Base-by-base conservation (phyloP, 306 rosid genomes). In the Citrullus colocynthis region DNA sequence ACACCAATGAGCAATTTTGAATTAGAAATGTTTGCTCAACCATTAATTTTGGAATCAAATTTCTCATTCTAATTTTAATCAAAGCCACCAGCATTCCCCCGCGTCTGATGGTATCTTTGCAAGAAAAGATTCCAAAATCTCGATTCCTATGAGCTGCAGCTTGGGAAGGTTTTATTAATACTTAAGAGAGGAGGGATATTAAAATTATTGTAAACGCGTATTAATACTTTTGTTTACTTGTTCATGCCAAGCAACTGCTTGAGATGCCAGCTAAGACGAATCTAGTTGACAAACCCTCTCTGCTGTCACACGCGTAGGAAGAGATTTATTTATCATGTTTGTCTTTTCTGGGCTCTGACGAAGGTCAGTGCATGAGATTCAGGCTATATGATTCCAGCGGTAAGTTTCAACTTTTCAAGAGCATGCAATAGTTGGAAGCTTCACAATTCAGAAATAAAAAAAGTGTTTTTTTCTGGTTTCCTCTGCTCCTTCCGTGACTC, bases 401-500 rank as follows among this genome's bases (percentile, higher is more conserved):
- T 52, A 18, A 66, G 9, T 18, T 66, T 67, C 74, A 18, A 66
- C 17, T 18, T 24, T 67, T 67, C 18, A 42, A 41, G 17, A 6
- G 5, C 74, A 42, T 67, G 55, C 55, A 20, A 67, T 67, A 11
- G n/a, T 12, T 14, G 74, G 74, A 67, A 67, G 74, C 36, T 67
- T 67, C 74, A 42, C 18, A 41, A 67, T 42, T 67, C 74, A 67
- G 74, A 20, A 67, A n/a, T 41, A 5, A 66, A 66, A 66, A 2
- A 66, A 65, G 7, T 18, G 52, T 21, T 71, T 48, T 24, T 72
- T 73, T 73, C 44, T 49, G 39, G 61, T 15, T 73, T 16, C 77
- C 77, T 15, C 77, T 49, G 28, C 61, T 49, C 77, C 77, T 73
- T 72, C 76, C 14, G 18, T 67, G 55, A 67, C 61, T 42, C 55